These are phyloP conservation scores for Enterocytospora artemiae DNA, from an alignment of 371 early-diverging fungal species.

Conservation along the genomic window DNA sequence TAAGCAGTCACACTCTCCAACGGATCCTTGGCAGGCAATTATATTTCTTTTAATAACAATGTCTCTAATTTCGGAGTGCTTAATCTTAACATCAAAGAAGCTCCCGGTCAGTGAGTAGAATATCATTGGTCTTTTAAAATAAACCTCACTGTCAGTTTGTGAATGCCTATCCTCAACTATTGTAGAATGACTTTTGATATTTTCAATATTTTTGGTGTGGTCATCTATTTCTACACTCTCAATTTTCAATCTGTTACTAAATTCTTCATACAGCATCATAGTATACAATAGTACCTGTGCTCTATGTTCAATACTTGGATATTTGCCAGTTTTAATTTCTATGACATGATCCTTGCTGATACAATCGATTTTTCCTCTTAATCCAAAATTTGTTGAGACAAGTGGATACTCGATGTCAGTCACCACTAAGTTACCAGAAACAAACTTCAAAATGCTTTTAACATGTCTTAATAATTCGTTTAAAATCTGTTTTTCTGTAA, in stretches of 20 bases:
- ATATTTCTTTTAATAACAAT: slow-evolving; percentile 37
- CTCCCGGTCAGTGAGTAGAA: slow-evolving; percentile 29
- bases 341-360: slow-evolving; percentile 19
- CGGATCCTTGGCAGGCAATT: slow-evolving; percentile 1
- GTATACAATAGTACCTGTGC: slow-evolving; percentile 45
- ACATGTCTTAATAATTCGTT: slow-evolving; percentile 21
- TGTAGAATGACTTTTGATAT: slow-evolving; percentile 5
- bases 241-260: not conserved
- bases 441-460: slow-evolving; percentile 24
- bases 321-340: slow-evolving; percentile 44
- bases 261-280: slow-evolving; percentile 30
- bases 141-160: not conserved
- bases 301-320: slow-evolving; percentile 19
- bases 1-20: slow-evolving; percentile 12
- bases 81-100: slow-evolving; percentile 22
- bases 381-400: slow-evolving; percentile 18
- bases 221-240: not conserved
- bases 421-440: not conserved
- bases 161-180: not conserved
- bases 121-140: slow-evolving; percentile 9
- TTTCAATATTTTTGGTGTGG: slow-evolving; percentile 3
- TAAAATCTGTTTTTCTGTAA: slow-evolving; percentile 21
- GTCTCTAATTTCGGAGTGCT: slow-evolving; percentile 34
- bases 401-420: slow-evolving; percentile 34
- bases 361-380: slow-evolving; percentile 47